Percentiles rank a stretch among this genome's conserved stretches.
phyloP scores from a whole-genome alignment of 768 basidiomycete genomes.

The Leccinum imitatum region DNA sequence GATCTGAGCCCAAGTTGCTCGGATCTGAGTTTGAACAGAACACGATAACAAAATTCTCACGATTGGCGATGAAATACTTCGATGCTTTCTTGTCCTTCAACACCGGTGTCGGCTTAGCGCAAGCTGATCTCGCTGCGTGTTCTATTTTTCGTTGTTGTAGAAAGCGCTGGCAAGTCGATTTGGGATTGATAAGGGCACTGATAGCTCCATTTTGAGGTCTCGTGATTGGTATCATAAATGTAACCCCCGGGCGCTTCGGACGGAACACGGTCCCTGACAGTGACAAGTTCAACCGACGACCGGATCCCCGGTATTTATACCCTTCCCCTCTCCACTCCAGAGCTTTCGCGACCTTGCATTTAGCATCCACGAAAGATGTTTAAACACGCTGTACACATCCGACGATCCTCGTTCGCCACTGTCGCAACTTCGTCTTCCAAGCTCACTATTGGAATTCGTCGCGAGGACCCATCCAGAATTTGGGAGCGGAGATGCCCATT shows the following conservation, averaged over 20 bases:
- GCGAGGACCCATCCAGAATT: conserved; percentile 75
- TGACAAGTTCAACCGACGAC: not conserved
- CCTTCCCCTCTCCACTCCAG: not conserved
- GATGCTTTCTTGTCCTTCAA: not conserved
- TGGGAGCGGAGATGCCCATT: conserved; percentile 89
- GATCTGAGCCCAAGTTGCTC: too few species aligned
- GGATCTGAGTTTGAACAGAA: too few species aligned
- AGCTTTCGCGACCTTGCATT: not conserved
- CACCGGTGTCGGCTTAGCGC: not conserved
- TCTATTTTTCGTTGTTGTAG: not conserved
- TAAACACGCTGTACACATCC: conserved; percentile 19
- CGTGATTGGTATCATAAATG: not conserved
- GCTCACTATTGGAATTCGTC: conserved; percentile 58
- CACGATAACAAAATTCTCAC: not conserved
- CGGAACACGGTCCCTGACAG: conserved; percentile 15
- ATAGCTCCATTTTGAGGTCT: not conserved
- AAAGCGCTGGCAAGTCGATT: not conserved
- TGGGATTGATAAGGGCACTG: not conserved
- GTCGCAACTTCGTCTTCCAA: conserved; percentile 22
- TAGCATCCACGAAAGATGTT: conserved; percentile 14
- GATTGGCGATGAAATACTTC: not conserved
- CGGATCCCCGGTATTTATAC: conserved; percentile 11
- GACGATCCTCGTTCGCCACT: conserved; percentile 25
- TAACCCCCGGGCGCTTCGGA: conserved; percentile 6
- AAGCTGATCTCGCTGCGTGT: not conserved